Evolutionary conservation across 768 basidiomycete genomes (phyloP), one percentile per base, ranked within the genome.

Genomic region (Suillus luteus): DNA sequence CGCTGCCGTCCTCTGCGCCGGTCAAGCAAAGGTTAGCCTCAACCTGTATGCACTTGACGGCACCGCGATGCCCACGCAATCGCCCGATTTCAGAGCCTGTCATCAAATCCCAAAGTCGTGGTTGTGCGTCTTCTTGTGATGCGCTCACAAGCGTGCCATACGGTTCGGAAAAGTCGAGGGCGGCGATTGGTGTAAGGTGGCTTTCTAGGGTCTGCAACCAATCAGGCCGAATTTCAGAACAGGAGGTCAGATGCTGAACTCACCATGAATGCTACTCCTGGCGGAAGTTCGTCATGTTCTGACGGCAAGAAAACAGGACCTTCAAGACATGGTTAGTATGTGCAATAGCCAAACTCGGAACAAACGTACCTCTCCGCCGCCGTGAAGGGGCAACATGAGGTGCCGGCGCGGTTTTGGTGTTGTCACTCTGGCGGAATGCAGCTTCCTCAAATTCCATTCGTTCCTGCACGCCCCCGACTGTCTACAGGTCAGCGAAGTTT

Each of bases 221-320:
- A 0, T 46, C 37, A 55, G 35, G 40, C 52, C 38, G 15, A 15
- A 6, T 57, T 27, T 57, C 15, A 33, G 10, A 38, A 22, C 1
- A 24, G 27, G 15, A 17, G 22, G 12, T 35, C 12, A 59, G 48
- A 40, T 24, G 46, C 61, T 17, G n/a, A 54, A 69, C 70, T 68
- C 77, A 93, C 94, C 96, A 99, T 99, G 78, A 99, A 99, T 14
- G 96, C 97, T 6, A 99, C 87, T 1, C 94, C 95, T 9, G 89
- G 86, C 10, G 97, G 97, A 37, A 99, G 82, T 60, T 97, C 95
- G 68, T 95, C 94, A 68, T 99, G 97, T 73, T 99, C 97, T 19
- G 95, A 97, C 5, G 97, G 97, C 55, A 99, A 75, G 81, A 99
- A 99, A 19, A 93, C 93, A 0, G 96, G 96, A 2, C 96, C 96